Evolutionary conservation across 2,329 filamentous ascomycete species (phyloP).

Genomic region (Grosmannia clavigera): DNA sequence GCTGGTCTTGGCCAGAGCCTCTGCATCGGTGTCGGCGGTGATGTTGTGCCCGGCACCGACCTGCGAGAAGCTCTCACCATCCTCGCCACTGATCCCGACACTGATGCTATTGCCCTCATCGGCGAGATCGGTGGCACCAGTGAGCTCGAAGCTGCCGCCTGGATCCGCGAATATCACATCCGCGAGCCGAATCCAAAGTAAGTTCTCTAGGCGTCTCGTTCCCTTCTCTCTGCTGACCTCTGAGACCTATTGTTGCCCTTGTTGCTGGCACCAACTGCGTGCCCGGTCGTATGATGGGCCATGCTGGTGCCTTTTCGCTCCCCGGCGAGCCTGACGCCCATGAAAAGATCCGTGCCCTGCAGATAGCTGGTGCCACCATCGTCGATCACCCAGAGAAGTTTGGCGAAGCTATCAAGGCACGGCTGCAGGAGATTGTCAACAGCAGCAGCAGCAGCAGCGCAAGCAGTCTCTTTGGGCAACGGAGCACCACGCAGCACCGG

Average conservation of each 20-base stretch:
- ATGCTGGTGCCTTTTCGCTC: slow-evolving; percentile 61
- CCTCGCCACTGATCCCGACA: slow-evolving; percentile 53
- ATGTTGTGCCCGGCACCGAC: slow-evolving; percentile 62
- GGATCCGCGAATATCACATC: slow-evolving; percentile 54
- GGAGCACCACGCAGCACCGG: slow-evolving; percentile 25
- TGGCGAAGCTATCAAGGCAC: slow-evolving; percentile 51
- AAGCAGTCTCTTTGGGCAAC: slow-evolving; percentile 13
- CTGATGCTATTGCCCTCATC: slow-evolving; percentile 58
- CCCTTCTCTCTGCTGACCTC: neutral
- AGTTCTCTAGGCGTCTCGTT: slow-evolving; percentile 11
- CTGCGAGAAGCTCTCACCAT: slow-evolving; percentile 58
- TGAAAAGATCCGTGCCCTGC: slow-evolving; percentile 55
- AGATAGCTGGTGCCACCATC: slow-evolving; percentile 53
- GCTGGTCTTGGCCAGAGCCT: slow-evolving; percentile 67
- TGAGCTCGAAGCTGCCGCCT: slow-evolving; percentile 61
- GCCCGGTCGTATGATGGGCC: slow-evolving; percentile 59
- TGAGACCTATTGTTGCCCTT: slow-evolving; percentile 58
- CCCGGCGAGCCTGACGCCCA: slow-evolving; percentile 52
- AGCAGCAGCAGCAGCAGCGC: neutral
- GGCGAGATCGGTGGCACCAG: slow-evolving; percentile 60
- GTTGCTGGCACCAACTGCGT: slow-evolving; percentile 55
- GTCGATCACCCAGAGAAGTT: slow-evolving; percentile 68
- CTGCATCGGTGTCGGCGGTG: slow-evolving; percentile 67
- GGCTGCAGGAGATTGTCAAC: slow-evolving; percentile 28
- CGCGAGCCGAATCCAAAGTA: slow-evolving; percentile 50